Evolutionary conservation across 2,329 filamentous ascomycete genomes (phyloP), one percentile per base, ranked within the genome.

Genomic region (Pleomassaria siparia): DNA sequence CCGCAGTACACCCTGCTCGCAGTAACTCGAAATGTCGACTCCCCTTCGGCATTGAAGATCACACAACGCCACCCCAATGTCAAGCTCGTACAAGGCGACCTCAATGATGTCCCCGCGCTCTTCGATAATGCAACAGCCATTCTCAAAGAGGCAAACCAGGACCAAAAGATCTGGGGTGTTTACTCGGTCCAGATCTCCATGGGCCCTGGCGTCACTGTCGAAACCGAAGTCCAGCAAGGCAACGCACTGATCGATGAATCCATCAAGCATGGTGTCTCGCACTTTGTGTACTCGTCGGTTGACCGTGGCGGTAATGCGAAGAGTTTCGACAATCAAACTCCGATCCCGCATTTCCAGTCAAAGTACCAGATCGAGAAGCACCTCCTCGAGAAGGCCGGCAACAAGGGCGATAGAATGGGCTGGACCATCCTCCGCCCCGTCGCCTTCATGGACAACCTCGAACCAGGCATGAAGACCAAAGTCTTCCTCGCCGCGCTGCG

Each of bases 211-310:
- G 68, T 70, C 51, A 78, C 70, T 8, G 64, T 70, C 33, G 71
- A 72, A 29, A 60, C 63, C 53, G 79, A 82, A 65, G 74, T 80
- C 51, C 50, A 55, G 1, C 82, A 87, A 64, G 84, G 83, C 44
- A 83, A 77, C 32, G 74, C 69, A 0, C 69, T 88, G 7, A 73
- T 86, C 46, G 79, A 85, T 48, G 79, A 76, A n/a, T 74, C 80
- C 2, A 60, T 86, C 47, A 74, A 76, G 21, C 66, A 79, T 21
- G 74, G 75, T 11, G 80, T 87, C 30, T 72, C 76, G 49, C 78
- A 83, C 59, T 84, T 87, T 55, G 77, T 88, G 36, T 87, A 86
- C 69, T 80, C 76, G 24, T 81, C 77, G 43, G 81, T 86, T 21
- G 85, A 87, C 53, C 81, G 85, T 30, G 82, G 83, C 35, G 82